Evolutionary conservation across 164 flowering plant species (phyloP), one percentile per base, ranked within the genome.

Genomic region (Protea cynaroides): DNA sequence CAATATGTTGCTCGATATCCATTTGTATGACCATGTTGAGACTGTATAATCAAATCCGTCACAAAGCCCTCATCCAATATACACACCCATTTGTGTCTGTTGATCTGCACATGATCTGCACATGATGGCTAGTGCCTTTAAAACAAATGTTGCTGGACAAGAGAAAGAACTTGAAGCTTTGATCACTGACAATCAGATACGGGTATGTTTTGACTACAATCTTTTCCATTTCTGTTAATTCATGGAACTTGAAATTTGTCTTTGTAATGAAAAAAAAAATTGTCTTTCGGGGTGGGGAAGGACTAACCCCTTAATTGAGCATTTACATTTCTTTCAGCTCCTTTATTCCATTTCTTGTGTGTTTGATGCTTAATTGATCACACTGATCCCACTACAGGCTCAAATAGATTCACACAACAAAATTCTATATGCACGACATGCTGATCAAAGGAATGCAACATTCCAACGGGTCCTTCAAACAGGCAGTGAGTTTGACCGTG

Each of bases 101-200:
- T 70, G 99, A 92, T 73, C 72, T 95, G 74, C 68, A 65, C 65
- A 92, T 70, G 99, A 92, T 73, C 72, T 95, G 74, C 68, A 65
- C 65, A 92, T 87, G 85, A 95, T 95, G 97, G 99, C 99, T 37
- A 79, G 82, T 84, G 99, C 99, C 52, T 95, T 95, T 71, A 91
- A 88, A 69, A 95, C 99, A 8, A 84, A 75, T 69, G 84, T 88
- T 22, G 66, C 87, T 1, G 96, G 92, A 22, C 76, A 89, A 54
- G 92, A 85, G 84, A 95, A 95, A 75, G 97, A 95, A 69, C 97
- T 95, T 37, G 94, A 88, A 80, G 85, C 96, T 66, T 76, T 95
- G 78, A 95, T 95, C 23, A 95, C 96, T 1, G 85, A 92, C 69
- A 82, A 90, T 72, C 97, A 95, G 76, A 87, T 95, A 68, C 99